Evolutionary conservation across 148 eudicot species (phyloP).

Genomic region (Linanthus parryae): DNA sequence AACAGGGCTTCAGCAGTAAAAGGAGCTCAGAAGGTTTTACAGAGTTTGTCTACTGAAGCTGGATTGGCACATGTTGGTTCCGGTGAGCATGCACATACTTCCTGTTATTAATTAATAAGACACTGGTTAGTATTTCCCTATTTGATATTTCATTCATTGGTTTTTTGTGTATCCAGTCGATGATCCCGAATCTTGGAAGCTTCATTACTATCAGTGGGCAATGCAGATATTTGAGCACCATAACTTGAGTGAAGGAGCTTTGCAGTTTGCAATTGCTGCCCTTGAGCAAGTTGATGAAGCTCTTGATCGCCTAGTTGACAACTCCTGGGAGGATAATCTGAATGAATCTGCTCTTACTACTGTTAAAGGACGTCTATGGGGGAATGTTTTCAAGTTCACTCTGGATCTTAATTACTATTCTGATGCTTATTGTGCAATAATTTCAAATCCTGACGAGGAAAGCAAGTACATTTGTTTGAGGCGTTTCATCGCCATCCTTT

Average conservation of each 20-base stretch:
- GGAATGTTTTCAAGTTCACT: constrained; percentile 87
- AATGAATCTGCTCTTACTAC: constrained; percentile 57
- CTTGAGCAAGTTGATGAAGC: constrained; percentile 97
- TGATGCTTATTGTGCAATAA: constrained; percentile 98
- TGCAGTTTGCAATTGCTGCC: constrained; percentile 94
- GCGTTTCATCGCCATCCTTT: constrained; percentile 90
- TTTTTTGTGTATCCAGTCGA: too few species aligned
- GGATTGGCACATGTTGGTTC: constrained; percentile 56
- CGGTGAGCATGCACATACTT: constrained; percentile 29
- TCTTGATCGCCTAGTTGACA: constrained; percentile 28
- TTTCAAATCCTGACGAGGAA: constrained; percentile 96
- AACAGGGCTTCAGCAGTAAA: constrained; percentile 85
- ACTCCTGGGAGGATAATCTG: constrained; percentile 15
- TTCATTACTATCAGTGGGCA: constrained; percentile 90
- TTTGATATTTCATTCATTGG: too few species aligned
- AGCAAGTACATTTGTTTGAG: constrained; percentile 88
- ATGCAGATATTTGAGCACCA: constrained; percentile 97
- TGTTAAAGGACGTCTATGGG: constrained; percentile 94
- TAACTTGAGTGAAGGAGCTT: constrained; percentile 75
- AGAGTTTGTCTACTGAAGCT: constrained; percentile 56
- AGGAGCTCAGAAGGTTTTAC: constrained; percentile 65
- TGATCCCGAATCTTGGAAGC: constrained; percentile 81
- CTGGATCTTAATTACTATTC: constrained; percentile 66
- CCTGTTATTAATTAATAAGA: not conserved
- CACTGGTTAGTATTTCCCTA: too few species aligned